Base-by-base conservation (phyloP, 1,139 yeast genomes). In the Geotrichum phurueaensis region DNA sequence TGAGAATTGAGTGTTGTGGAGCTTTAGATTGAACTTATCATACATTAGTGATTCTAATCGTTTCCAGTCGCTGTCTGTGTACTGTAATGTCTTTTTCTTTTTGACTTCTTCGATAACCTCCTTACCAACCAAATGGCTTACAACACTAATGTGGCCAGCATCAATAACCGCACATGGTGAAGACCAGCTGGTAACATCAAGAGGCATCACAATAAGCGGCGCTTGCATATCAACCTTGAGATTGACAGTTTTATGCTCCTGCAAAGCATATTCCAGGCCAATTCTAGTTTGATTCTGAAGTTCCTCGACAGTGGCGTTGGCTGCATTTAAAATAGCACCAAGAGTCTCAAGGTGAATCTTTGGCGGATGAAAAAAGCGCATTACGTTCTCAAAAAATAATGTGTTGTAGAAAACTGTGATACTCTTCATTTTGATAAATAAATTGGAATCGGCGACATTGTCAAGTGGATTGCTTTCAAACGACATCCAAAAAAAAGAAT, bases 231-330 rank as follows among this genome's bases (percentile, higher is more conserved):
- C 98, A 63, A 94, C 80, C 67, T 88, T 84, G 29, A 92, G 82
- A 70, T 90, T 87, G 58, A 92, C 77, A 0, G 98, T 92, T 71
- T 92, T 91, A 74, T 94, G 99, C 68, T 94, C 97, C 64, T 91
- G 96, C 65, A 95, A 78, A 0, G 97, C 96, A 67, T 95, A 91
- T 71, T 92, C 96, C 45, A 95, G 79, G 0, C 99, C 98, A 64
- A 95, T 82, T 69, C 98, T 79, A 0, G 99, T 94, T 71, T 91
- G 97, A 33, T 87, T 80, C 0, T 96, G 85, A 65, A 95, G 78
- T 1, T 96, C 97, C 71, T 91, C 97, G 62, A 95, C 88, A 0
- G 97, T 91, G 0, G 94, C 91, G 65, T 92, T 97, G 0, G 99
- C 99, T 0, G 97, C 98, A 72, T 85, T 88, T 84, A 95, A 84